These are phyloP conservation scores for Debaryomyces coudertii DNA, from an alignment of 1,139 yeast genomes.

Conservation along the genomic window DNA sequence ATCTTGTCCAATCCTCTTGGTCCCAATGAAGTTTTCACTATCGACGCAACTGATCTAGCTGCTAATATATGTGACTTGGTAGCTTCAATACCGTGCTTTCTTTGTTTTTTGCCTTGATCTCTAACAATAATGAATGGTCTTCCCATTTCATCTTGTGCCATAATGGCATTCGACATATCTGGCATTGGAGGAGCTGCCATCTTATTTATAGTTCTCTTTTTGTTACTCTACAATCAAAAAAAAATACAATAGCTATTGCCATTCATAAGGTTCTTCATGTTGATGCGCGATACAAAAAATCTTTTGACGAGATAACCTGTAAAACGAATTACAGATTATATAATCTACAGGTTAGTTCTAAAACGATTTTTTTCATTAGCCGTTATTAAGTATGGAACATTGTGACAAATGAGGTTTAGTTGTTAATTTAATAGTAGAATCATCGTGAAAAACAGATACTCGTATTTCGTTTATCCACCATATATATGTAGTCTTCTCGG, in stretches of 20 bases:
- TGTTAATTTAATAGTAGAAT: not conserved
- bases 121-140: slow-evolving; percentile 97
- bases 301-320: slow-evolving; percentile 7
- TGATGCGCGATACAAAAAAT: slow-evolving; percentile 10
- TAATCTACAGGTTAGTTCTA: slow-evolving; percentile 4
- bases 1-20: slow-evolving; percentile 99
- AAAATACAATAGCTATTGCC: slow-evolving; percentile 5
- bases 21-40: slow-evolving; percentile 90
- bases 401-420: not conserved
- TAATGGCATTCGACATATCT: slow-evolving; percentile 94
- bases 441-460: not conserved
- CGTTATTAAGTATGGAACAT: too few relatives aligned
- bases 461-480: not conserved
- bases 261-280: slow-evolving; percentile 6
- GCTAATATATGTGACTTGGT: slow-evolving; percentile 94
- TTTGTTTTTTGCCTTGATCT: slow-evolving; percentile 92
- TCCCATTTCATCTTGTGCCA: slow-evolving; percentile 99
- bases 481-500: not conserved
- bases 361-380: not conserved
- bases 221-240: slow-evolving; percentile 4
- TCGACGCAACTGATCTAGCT: slow-evolving; percentile 92
- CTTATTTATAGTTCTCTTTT: slow-evolving; percentile 1
- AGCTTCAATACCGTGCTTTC: slow-evolving; percentile 93
- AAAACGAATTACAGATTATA: not conserved
- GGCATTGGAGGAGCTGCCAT: slow-evolving; percentile 55